These are phyloP conservation scores for Botrytis porri DNA, from an alignment of 2,329 filamentous ascomycete species.

Conservation along the genomic window DNA sequence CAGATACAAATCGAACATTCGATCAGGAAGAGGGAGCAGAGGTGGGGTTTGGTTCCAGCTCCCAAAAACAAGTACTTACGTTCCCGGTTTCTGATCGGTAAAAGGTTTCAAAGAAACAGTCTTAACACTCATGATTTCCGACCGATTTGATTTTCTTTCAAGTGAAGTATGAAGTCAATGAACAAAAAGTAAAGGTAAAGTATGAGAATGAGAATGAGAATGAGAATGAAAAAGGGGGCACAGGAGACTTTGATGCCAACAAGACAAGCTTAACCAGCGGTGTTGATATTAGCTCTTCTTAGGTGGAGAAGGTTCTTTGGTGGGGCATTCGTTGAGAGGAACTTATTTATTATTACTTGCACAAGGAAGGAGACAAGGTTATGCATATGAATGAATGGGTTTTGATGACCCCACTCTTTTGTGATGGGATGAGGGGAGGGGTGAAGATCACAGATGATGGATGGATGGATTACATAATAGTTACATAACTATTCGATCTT, in stretches of 20 bases:
- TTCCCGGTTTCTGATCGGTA: slow-evolving; percentile 97
- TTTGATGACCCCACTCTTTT: background rate
- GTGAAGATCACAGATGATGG: background rate
- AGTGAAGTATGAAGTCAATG: background rate
- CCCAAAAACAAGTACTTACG: slow-evolving; percentile 61
- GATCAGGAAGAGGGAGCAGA: background rate
- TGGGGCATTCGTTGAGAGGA: slow-evolving; percentile 11
- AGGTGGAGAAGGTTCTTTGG: background rate
- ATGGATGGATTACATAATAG: background rate
- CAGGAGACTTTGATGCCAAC: slow-evolving; percentile 2
- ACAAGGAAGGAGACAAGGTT: no score
- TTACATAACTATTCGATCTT: no score
- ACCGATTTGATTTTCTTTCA: background rate
- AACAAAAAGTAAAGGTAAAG: background rate
- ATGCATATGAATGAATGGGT: no score
- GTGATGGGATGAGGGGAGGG: background rate
- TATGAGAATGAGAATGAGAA: no score
- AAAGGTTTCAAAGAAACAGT: slow-evolving; percentile 83
- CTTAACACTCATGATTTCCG: slow-evolving; percentile 65
- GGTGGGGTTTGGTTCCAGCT: slow-evolving; percentile 19
- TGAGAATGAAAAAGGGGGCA: background rate
- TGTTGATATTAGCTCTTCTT: background rate
- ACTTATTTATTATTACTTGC: no score
- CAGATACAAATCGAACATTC: background rate
- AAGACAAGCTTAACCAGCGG: slow-evolving; percentile 12